Evolutionary conservation across 768 basidiomycete species (phyloP).

Genomic region (Kondoa subrosea): DNA sequence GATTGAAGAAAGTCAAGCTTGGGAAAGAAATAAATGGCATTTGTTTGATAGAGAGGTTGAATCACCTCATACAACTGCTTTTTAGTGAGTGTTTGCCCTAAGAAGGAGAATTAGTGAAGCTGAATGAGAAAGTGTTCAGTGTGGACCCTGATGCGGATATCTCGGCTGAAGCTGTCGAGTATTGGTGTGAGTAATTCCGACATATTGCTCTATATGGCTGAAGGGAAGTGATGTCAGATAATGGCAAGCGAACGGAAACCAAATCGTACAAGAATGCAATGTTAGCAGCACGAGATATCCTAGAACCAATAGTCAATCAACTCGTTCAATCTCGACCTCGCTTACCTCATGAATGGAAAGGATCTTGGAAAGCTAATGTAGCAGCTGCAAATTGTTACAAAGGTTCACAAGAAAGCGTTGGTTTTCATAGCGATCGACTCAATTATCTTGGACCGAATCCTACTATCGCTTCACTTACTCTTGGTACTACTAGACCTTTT

Average conservation of each 20-base stretch:
- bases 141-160: slow-evolving; percentile 4
- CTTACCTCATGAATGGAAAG: slow-evolving; percentile 20
- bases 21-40: slow-evolving; percentile 22
- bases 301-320: slow-evolving; percentile 20
- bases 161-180: slow-evolving; percentile 15
- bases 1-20: slow-evolving; percentile 17
- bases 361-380: slow-evolving; percentile 26
- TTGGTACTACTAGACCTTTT: slow-evolving; percentile 25
- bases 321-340: slow-evolving; percentile 11
- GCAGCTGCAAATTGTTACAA: slow-evolving; percentile 27
- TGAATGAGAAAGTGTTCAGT: background rate
- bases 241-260: slow-evolving; percentile 4
- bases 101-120: background rate
- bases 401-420: slow-evolving; percentile 18
- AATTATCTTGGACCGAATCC: slow-evolving; percentile 27
- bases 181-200: slow-evolving; percentile 29
- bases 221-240: too few relatives aligned
- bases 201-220: too few relatives aligned
- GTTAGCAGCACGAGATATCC: slow-evolving; percentile 21
- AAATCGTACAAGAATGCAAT: slow-evolving; percentile 16
- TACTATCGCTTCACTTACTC: slow-evolving; percentile 27
- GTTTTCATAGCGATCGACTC: slow-evolving; percentile 25
- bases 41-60: slow-evolving; percentile 23
- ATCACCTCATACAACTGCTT: slow-evolving; percentile 22
- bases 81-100: slow-evolving; percentile 14